Percentiles rank a stretch among this genome's conserved stretches.
Conservation (phyloP, 148 eudicot genomes). For the Persicaria tinctoria region DNA sequence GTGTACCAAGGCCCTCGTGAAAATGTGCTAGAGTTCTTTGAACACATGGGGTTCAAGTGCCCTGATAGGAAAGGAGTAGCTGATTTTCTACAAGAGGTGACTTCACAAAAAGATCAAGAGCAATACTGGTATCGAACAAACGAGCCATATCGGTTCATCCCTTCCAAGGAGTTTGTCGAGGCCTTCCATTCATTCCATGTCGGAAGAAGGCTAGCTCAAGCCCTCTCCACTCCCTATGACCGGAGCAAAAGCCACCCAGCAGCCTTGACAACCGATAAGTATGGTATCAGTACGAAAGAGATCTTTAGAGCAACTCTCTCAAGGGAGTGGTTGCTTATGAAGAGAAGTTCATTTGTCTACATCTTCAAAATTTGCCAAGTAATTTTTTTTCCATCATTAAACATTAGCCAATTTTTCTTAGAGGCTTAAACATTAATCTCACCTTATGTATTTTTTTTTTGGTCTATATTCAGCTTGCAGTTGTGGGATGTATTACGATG, state of each 20-base stretch:
- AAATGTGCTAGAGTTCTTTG: conserved; percentile 34
- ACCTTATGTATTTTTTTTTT: background rate
- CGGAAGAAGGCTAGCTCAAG: conserved; percentile 36
- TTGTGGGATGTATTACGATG: conserved; percentile 18
- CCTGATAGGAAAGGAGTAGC: conserved; percentile 46
- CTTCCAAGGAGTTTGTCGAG: conserved; percentile 41
- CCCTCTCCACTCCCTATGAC: conserved; percentile 46
- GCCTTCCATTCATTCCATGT: conserved; percentile 60
- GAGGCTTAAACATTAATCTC: background rate
- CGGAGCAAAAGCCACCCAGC: conserved; percentile 62
- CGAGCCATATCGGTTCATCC: conserved; percentile 48
- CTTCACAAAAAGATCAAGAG: conserved; percentile 70
- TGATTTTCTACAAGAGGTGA: conserved; percentile 21
- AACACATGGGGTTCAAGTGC: conserved; percentile 37
- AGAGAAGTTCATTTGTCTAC: conserved; percentile 6
- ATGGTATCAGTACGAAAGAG: conserved; percentile 40
- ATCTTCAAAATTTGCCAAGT: conserved; percentile 19
- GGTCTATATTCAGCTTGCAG: conserved; percentile 13
- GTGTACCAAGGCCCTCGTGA: conserved; percentile 42
- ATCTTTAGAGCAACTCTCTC: conserved; percentile 39
- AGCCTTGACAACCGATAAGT: conserved; percentile 47
- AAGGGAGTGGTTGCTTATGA: conserved; percentile 45
- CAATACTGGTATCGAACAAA: conserved; percentile 51
- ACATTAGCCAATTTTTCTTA: background rate
- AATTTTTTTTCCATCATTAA: background rate